Conservation (phyloP, 1,284 basidiomycete species). For the Sporisorium graminicola region DNA sequence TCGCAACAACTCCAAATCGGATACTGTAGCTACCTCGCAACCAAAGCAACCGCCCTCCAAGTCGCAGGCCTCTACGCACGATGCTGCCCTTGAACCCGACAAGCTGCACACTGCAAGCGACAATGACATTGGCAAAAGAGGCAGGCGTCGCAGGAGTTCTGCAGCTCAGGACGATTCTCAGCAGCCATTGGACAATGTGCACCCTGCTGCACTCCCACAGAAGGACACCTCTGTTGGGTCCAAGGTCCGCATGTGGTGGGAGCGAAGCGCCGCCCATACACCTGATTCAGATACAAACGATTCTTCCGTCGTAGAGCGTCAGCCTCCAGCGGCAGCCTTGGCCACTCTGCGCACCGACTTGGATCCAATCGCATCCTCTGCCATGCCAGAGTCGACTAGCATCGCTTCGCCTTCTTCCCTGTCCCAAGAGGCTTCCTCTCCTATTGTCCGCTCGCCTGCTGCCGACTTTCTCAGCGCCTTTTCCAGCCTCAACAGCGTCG, state of each 20-base stretch:
- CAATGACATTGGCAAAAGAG: conserved; percentile 13
- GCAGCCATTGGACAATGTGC: neutral
- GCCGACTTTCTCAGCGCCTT: conserved; percentile 83
- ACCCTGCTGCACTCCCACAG: conserved; percentile 16
- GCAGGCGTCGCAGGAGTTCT: conserved; percentile 44
- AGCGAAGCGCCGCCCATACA: conserved; percentile 33
- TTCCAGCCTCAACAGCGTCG: conserved; percentile 58
- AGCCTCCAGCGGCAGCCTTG: neutral
- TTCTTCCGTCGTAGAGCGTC: conserved; percentile 21
- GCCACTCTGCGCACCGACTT: conserved; percentile 26
- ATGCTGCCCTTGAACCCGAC: conserved; percentile 2
- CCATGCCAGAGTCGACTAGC: conserved; percentile 1
- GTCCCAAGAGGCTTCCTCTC: conserved; percentile 18
- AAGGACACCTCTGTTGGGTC: conserved; percentile 45
- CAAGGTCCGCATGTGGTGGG: conserved; percentile 57
- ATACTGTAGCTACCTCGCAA: conserved; percentile 15
- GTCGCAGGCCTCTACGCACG: conserved; percentile 15
- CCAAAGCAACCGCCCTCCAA: conserved; percentile 3
- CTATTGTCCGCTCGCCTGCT: conserved; percentile 73
- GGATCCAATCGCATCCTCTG: neutral
- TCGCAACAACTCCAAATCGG: conserved; percentile 22
- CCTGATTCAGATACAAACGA: conserved; percentile 18
- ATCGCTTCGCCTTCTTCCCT: conserved; percentile 18
- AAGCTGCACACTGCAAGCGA: neutral
- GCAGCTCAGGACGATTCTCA: conserved; percentile 13